phyloP scores from a whole-genome alignment of 306 rosid genomes.

The Adenanthera pavonina region DNA sequence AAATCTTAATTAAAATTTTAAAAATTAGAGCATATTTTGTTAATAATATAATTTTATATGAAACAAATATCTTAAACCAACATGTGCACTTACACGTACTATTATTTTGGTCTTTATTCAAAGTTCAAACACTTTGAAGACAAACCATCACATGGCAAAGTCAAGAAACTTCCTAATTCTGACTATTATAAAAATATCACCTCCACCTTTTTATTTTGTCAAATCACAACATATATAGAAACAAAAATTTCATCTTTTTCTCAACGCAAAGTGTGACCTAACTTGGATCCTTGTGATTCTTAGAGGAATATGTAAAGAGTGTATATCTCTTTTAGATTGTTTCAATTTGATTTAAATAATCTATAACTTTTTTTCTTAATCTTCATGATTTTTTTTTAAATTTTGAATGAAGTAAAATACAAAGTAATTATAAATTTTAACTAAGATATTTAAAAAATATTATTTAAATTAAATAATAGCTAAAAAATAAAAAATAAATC shows the following conservation, averaged over 20 bases:
- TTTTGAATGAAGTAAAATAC: too few relatives aligned
- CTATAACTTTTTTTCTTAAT: too few relatives aligned
- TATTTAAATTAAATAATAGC: too few relatives aligned
- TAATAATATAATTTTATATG: neutral
- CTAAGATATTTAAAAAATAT: too few relatives aligned
- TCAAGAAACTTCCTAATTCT: conserved; percentile 44
- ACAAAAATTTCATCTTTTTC: neutral
- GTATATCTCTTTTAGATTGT: too few relatives aligned
- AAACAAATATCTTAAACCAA: neutral
- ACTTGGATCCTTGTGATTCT: too few relatives aligned
- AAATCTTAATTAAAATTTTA: neutral
- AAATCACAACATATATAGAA: neutral
- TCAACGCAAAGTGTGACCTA: neutral
- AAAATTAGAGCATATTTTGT: neutral
- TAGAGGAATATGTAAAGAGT: too few relatives aligned
- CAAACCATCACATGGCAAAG: conserved; percentile 6
- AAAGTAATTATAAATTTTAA: too few relatives aligned
- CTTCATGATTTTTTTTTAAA: too few relatives aligned
- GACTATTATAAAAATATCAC: neutral
- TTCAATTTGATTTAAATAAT: too few relatives aligned
- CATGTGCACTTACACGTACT: neutral
- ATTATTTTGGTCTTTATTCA: conserved; percentile 1
- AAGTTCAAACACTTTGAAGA: conserved; percentile 28
- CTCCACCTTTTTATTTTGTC: neutral
- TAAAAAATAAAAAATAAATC: too few relatives aligned